Conservation (phyloP, 768 basidiomycete genomes). For the Leucosporidium creatinivorum region DNA sequence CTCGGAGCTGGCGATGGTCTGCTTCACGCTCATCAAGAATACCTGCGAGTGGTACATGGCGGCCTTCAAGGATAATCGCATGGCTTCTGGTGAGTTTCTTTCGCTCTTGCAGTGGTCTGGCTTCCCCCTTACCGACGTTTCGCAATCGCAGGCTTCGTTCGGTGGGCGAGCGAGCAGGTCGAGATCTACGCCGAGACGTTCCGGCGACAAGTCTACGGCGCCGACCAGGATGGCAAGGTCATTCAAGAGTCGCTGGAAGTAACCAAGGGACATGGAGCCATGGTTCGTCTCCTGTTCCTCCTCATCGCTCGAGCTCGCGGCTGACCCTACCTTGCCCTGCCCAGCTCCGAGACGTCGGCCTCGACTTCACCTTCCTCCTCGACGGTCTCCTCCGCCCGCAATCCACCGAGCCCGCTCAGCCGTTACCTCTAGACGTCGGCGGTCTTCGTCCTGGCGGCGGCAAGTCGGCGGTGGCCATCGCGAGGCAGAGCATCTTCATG, state of each 20-base stretch:
- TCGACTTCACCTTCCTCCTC: constrained; percentile 91
- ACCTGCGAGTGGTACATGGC: constrained; percentile 97
- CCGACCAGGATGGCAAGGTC: constrained; percentile 50
- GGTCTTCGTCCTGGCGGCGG: background rate
- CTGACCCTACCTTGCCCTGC: background rate
- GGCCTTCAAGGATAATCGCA: constrained; percentile 91
- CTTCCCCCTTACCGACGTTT: background rate
- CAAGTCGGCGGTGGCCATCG: constrained; percentile 21
- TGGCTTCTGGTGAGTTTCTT: constrained; percentile 68
- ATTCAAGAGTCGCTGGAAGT: constrained; percentile 72
- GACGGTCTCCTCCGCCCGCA: constrained; percentile 43
- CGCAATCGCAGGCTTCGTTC: constrained; percentile 64
- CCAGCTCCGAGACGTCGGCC: constrained; percentile 85
- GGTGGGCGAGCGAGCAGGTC: constrained; percentile 85
- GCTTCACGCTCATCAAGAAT: constrained; percentile 91
- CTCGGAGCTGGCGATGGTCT: constrained; percentile 75
- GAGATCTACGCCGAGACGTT: constrained; percentile 77
- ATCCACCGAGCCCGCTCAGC: background rate
- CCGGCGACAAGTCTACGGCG: constrained; percentile 80
- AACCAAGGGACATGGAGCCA: constrained; percentile 70
- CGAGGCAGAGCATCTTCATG: constrained; percentile 26
- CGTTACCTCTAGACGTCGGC: background rate
- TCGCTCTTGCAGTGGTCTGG: background rate
- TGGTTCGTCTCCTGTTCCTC: constrained; percentile 50
- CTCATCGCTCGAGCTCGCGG: background rate